Evolutionary conservation across 2,329 filamentous ascomycete species (phyloP), one percentile per base, ranked within the genome.

Genomic region (Alternaria sp.): DNA sequence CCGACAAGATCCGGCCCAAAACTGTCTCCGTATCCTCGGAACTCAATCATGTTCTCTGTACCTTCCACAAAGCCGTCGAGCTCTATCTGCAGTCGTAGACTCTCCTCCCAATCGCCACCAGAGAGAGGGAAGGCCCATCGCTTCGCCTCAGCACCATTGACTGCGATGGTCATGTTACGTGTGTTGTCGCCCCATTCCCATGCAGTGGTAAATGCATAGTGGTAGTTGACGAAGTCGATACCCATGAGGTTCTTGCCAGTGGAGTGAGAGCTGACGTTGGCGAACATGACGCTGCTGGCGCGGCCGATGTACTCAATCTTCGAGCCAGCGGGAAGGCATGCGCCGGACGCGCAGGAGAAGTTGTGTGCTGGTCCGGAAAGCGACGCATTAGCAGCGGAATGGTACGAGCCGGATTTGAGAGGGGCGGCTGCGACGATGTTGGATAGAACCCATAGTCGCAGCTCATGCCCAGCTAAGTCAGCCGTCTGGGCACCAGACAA

Each of bases 221-320:
- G 80, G 65, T 81, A 81, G 52, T 82, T 79, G 52, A 82, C 64
- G 50, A 80, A 82, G 55, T 83, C 81, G 19, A 82, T 73, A 1
- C 74, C 74, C 2, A 81, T 50, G 6, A 80, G 62, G 46, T 76
- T 79, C 17, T 70, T 77, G 0, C 75, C 69, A n/a, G 72, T 50
- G 4, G 62, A 58, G 4, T 51, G 59, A 10, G 68, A 66, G 11
- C 66, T 73, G 5, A 82, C 71, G 8, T 71, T 71, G 19, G 43
- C 59, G 26, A 82, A 73, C 2, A 68, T 75, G 1, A 76, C 68
- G 10, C 69, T 74, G 6, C 74, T 69, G 30, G 60, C 62, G 8
- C 55, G 49, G n/a, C 59, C 63, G 43, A 82, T 73, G 45, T 75
- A 66, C n/a, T 70, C 75, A 21, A 77, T 72, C 62, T 82, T 82